Evolutionary conservation across 2,329 filamentous ascomycete species (phyloP).

Genomic region (Canariomyces notabilis): DNA sequence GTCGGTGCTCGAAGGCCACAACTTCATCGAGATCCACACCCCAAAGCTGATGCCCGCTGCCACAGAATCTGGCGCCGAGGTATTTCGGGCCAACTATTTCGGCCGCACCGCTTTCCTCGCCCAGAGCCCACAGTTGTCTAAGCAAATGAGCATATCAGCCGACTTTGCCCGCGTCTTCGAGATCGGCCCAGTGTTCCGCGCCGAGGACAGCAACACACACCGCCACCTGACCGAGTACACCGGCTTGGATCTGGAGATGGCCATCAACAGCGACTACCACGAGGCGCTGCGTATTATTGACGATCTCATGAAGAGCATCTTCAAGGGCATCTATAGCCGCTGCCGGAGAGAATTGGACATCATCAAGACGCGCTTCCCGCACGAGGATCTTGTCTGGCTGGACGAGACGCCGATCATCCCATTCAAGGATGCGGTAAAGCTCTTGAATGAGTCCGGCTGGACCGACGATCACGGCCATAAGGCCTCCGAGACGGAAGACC

Average conservation of each 20-base stretch:
- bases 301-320: conserved; percentile 72
- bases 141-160: conserved; percentile 87
- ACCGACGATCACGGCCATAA: conserved; percentile 69
- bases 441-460: conserved; percentile 76
- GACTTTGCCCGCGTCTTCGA: conserved; percentile 90
- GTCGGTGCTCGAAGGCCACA: conserved; percentile 63
- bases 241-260: conserved; percentile 89
- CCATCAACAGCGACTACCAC: conserved; percentile 81
- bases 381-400: conserved; percentile 79
- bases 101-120: conserved; percentile 80
- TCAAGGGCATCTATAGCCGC: conserved; percentile 64
- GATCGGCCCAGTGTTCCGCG: conserved; percentile 83
- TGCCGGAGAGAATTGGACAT: conserved; percentile 67
- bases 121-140: conserved; percentile 85
- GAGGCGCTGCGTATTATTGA: conserved; percentile 79
- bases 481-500: conserved; percentile 68
- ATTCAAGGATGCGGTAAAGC: conserved; percentile 72
- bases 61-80: conserved; percentile 84
- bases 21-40: conserved; percentile 90
- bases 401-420: conserved; percentile 78
- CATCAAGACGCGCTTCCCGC: conserved; percentile 79
- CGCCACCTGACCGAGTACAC: conserved; percentile 93
- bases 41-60: conserved; percentile 87
- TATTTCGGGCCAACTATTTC: conserved; percentile 92
- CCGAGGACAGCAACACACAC: conserved; percentile 93